Conservation (phyloP, 331 rosid species). For the Telfairia occidentalis region DNA sequence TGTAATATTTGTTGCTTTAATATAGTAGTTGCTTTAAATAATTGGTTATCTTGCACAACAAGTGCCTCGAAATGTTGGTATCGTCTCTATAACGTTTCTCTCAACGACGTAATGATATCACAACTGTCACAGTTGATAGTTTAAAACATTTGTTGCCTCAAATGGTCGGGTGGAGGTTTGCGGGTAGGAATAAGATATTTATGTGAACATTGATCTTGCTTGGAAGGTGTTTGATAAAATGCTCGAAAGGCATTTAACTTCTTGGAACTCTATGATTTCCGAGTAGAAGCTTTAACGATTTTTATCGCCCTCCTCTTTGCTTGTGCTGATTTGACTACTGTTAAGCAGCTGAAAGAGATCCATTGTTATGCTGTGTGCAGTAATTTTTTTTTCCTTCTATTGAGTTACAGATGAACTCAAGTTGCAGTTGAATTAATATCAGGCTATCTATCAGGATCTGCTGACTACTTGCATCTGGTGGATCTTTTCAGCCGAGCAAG, state of each 20-base stretch:
- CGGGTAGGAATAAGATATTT: conserved; percentile 33
- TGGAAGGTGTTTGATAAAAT: conserved; percentile 47
- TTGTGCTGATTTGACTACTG: conserved; percentile 28
- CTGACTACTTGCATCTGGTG: conserved; percentile 17
- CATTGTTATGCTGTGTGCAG: conserved; percentile 33
- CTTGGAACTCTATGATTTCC: conserved; percentile 39
- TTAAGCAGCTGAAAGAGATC: conserved; percentile 31
- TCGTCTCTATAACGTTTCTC: no score
- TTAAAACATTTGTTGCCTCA: no score
- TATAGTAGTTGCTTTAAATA: no score
- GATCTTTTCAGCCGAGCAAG: conserved; percentile 11
- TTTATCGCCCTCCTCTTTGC: conserved; percentile 28
- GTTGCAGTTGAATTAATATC: conserved; percentile 38
- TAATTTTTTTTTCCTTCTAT: conserved; percentile 15
- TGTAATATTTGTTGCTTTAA: no score
- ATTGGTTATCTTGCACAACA: no score
- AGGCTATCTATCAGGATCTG: conserved; percentile 25
- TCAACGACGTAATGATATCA: no score
- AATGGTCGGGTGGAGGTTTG: conserved; percentile 24
- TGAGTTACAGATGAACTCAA: conserved; percentile 33
- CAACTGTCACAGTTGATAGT: no score
- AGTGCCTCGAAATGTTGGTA: no score
- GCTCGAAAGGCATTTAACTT: conserved; percentile 36
- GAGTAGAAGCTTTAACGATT: conserved; percentile 21
- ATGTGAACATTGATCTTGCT: conserved; percentile 33